phyloP scores from a whole-genome alignment of 169 alveolate species.

The Eimeria brunetti region DNA sequence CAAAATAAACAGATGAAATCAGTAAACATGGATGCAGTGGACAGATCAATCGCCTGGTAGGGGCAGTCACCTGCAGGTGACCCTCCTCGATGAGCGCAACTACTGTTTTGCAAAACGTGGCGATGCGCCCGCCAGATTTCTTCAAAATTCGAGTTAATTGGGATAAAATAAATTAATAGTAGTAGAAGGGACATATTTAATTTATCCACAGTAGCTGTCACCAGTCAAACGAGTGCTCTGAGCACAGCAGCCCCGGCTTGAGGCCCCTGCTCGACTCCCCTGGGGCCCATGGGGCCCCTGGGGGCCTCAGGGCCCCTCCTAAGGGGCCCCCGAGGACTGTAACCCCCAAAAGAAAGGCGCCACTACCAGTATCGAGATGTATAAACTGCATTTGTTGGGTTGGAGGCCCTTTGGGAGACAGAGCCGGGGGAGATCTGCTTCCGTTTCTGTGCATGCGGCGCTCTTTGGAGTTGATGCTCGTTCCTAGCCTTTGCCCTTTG shows the following conservation, averaged over 20 bases:
- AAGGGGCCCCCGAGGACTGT: neutral
- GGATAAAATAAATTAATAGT: no score
- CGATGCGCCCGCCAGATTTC: neutral
- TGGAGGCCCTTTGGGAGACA: neutral
- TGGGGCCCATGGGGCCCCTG: neutral
- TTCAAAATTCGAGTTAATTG: neutral
- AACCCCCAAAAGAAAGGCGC: neutral
- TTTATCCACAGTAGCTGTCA: neutral
- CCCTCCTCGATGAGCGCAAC: neutral
- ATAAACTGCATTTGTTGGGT: neutral
- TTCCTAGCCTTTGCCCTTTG: neutral
- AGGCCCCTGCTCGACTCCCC: neutral
- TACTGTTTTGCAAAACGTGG: neutral
- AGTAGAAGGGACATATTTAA: neutral
- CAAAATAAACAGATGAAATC: neutral
- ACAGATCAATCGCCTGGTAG: neutral
- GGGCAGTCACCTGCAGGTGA: slow-evolving; percentile 4
- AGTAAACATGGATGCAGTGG: no score
- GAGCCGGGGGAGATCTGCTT: neutral
- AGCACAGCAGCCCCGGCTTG: neutral
- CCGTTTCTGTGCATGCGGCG: neutral
- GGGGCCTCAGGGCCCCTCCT: neutral
- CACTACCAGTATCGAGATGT: neutral
- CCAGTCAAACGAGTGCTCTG: neutral
- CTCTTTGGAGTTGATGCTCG: neutral